Conservation (phyloP, 2,329 filamentous ascomycete genomes). For the Cercospora janseana region DNA sequence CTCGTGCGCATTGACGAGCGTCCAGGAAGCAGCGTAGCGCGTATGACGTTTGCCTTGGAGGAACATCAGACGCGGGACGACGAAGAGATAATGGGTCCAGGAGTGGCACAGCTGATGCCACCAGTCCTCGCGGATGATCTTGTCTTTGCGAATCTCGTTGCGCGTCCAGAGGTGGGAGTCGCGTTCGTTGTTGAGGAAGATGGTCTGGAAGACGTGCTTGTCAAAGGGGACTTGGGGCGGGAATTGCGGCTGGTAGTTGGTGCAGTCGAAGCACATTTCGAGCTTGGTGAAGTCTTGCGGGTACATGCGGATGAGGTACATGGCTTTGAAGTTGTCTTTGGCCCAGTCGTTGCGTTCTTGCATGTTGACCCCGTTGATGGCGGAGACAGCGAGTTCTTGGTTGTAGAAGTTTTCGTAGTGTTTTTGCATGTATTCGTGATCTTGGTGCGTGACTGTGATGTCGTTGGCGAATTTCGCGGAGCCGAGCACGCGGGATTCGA, state of each 20-base stretch:
- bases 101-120: slow-evolving; percentile 66
- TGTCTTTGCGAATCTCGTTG: slow-evolving; percentile 57
- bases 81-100: slow-evolving; percentile 62
- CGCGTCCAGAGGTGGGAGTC: slow-evolving; percentile 59
- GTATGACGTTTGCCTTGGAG: slow-evolving; percentile 65
- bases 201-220: slow-evolving; percentile 68
- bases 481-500: slow-evolving; percentile 67
- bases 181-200: slow-evolving; percentile 60
- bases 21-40: slow-evolving; percentile 66
- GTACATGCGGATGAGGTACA: slow-evolving; percentile 66
- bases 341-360: slow-evolving; percentile 45
- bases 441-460: slow-evolving; percentile 67
- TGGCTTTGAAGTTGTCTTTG: slow-evolving; percentile 57
- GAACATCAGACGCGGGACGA: slow-evolving; percentile 70
- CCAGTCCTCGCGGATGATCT: slow-evolving; percentile 64
- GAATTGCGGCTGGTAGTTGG: slow-evolving; percentile 73
- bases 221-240: slow-evolving; percentile 54
- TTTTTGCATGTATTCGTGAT: slow-evolving; percentile 62
- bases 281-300: slow-evolving; percentile 54
- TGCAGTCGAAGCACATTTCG: slow-evolving; percentile 69
- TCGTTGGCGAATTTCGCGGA: slow-evolving; percentile 69
- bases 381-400: slow-evolving; percentile 45
- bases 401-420: slow-evolving; percentile 66
- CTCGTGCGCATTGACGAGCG: slow-evolving; percentile 68
- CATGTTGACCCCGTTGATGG: slow-evolving; percentile 45